Percentiles rank a stretch among this genome's conserved stretches.
phyloP scores from a whole-genome alignment of 140 eudicot species.

The Oenanthe javanica region DNA sequence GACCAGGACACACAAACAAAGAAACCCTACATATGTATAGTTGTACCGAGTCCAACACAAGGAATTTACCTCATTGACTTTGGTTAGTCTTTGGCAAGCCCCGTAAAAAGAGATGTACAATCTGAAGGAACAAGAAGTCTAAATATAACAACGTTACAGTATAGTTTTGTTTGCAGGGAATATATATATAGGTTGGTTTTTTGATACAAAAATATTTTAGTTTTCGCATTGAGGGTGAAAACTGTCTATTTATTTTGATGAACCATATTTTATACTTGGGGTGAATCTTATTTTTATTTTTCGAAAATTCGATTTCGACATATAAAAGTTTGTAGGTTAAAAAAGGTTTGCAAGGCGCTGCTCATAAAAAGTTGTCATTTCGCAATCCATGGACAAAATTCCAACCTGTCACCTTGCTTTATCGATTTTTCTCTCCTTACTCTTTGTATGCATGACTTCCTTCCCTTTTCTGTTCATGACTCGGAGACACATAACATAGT shows the following conservation, averaged over 20 bases:
- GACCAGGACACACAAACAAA: neutral
- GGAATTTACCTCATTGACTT: slow-evolving; percentile 5
- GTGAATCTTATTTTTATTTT: too few relatives aligned
- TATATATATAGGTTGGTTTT: too few relatives aligned
- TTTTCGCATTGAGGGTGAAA: too few relatives aligned
- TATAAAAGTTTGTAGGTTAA: too few relatives aligned
- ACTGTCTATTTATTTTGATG: too few relatives aligned
- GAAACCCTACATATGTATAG: neutral
- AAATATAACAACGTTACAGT: neutral
- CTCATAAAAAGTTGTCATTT: neutral
- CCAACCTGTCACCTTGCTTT: neutral
- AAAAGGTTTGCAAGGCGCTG: too few relatives aligned
- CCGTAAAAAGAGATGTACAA: neutral
- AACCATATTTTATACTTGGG: too few relatives aligned
- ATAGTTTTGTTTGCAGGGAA: too few relatives aligned
- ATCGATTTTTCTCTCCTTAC: neutral
- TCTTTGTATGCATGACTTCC: neutral
- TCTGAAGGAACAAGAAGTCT: neutral
- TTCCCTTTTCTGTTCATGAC: neutral
- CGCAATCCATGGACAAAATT: neutral
- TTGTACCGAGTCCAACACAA: neutral
- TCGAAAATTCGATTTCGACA: too few relatives aligned
- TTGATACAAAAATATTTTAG: too few relatives aligned
- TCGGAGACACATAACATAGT: too few relatives aligned
- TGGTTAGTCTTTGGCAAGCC: slow-evolving; percentile 3